phyloP scores from a whole-genome alignment of 148 eudicot species.

The Persicaria tinctoria region DNA sequence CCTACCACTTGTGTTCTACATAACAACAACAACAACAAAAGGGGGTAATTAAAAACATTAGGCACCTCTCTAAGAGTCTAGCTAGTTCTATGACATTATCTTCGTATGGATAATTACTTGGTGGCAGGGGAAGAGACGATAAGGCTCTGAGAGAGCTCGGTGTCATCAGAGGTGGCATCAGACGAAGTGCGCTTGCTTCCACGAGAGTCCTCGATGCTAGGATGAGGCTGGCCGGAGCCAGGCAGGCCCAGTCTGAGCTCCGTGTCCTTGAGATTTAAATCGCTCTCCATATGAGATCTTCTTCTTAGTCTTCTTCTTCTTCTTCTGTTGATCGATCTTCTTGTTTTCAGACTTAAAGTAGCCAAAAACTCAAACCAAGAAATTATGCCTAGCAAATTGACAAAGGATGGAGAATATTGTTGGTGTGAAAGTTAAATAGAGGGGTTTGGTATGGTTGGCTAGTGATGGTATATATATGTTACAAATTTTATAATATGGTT shows the following conservation, averaged over 20 bases:
- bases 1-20: conserved; percentile 19
- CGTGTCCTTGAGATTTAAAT: conserved; percentile 13
- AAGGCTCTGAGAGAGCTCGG: background rate
- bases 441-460: background rate
- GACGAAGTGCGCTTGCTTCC: background rate
- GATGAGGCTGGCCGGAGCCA: background rate
- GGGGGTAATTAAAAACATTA: too few relatives aligned
- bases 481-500: background rate
- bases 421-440: background rate
- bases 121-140: background rate
- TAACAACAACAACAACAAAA: background rate
- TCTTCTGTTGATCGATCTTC: background rate
- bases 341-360: too few relatives aligned
- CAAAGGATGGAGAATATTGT: too few relatives aligned
- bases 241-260: conserved; percentile 17
- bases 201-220: background rate
- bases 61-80: too few relatives aligned
- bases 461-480: background rate
- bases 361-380: too few relatives aligned
- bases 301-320: background rate
- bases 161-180: background rate
- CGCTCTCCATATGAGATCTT: conserved; percentile 7
- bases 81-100: too few relatives aligned
- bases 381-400: too few relatives aligned
- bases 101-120: background rate